Percentiles rank a stretch among this genome's conserved stretches.
phyloP scores from a whole-genome alignment of 371 early-diverging fungal species.

The Basidiobolus meristosporus region DNA sequence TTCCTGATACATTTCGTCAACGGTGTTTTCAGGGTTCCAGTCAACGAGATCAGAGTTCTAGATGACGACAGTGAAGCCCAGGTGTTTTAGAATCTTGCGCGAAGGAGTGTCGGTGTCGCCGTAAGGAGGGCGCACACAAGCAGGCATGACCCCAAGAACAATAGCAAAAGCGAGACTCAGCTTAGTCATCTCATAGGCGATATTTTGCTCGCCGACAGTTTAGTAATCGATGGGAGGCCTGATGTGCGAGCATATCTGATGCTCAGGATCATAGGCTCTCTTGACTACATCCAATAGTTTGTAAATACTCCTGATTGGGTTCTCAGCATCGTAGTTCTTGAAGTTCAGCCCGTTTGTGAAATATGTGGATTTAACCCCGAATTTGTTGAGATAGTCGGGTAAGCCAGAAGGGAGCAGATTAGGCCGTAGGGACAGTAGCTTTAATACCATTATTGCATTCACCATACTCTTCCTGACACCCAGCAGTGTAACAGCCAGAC shows the following conservation, averaged over 20 bases:
- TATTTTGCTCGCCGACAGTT: conserved; percentile 11
- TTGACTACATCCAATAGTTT: too few relatives aligned
- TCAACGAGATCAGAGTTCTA: conserved; percentile 9
- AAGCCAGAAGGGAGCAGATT: too few relatives aligned
- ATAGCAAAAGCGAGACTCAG: conserved; percentile 10
- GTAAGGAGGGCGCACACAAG: conserved; percentile 16
- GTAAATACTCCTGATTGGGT: too few relatives aligned
- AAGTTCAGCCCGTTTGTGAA: conserved; percentile 30
- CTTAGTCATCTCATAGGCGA: conserved; percentile 5
- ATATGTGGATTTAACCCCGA: conserved; percentile 33
- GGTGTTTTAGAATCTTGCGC: not conserved
- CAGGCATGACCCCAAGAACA: conserved; percentile 18
- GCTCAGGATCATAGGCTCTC: conserved; percentile 12
- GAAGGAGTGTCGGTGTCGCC: conserved; percentile 1
- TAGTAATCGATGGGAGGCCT: conserved; percentile 20
- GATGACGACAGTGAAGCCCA: conserved; percentile 3
- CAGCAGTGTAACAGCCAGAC: too few relatives aligned
- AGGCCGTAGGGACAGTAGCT: too few relatives aligned
- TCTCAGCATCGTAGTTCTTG: not conserved
- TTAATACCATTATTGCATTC: too few relatives aligned
- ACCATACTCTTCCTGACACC: too few relatives aligned
- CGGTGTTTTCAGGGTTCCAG: conserved; percentile 2
- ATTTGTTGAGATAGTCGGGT: conserved; percentile 15
- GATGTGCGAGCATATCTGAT: conserved; percentile 27
- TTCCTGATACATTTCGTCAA: too few relatives aligned